Percentiles rank a stretch among this genome's conserved stretches.
Conservation (phyloP, 2,329 filamentous ascomycete genomes). For the Nannizziopsis arthrosporioides region DNA sequence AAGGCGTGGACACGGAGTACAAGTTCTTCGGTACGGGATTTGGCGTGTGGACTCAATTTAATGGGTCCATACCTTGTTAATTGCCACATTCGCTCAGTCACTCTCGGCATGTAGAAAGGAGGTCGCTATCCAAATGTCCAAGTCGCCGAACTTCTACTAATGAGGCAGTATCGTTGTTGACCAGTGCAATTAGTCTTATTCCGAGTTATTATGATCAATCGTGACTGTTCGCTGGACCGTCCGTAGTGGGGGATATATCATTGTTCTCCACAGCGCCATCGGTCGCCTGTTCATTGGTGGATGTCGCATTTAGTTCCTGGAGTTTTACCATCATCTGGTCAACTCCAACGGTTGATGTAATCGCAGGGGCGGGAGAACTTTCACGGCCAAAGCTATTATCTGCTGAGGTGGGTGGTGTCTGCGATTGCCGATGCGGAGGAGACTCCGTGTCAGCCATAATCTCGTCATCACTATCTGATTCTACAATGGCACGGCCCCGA, state of each 20-base stretch:
- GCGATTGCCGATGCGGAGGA: constrained; percentile 4
- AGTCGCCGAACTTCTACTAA: background rate
- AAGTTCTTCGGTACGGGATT: constrained; percentile 14
- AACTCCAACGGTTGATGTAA: constrained; percentile 6
- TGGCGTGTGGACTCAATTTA: background rate
- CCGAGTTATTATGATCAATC: constrained; percentile 36
- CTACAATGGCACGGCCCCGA: background rate
- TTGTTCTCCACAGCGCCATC: constrained; percentile 21
- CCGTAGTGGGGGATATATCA: constrained; percentile 20
- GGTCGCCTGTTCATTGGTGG: background rate
- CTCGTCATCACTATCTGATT: constrained; percentile 10
- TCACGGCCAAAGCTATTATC: constrained; percentile 26
- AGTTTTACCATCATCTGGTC: constrained; percentile 8
- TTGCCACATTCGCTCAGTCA: too few relatives aligned
- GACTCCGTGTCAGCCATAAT: constrained; percentile 10
- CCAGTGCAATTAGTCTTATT: constrained; percentile 19
- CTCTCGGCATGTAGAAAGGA: too few relatives aligned
- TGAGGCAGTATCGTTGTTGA: background rate
- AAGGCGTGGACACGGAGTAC: background rate
- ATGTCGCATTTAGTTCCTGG: background rate
- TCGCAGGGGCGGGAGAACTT: constrained; percentile 6
- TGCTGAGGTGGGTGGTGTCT: constrained; percentile 20
- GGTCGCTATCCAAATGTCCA: too few relatives aligned
- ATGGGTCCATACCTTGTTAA: too few relatives aligned
- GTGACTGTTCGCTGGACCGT: constrained; percentile 29